A percentile compares a stretch with the other conserved stretches of the same genome.
These are phyloP conservation scores for Colletotrichum theobromicola DNA, from an alignment of 2,329 filamentous ascomycete species.

Conservation along the genomic window DNA sequence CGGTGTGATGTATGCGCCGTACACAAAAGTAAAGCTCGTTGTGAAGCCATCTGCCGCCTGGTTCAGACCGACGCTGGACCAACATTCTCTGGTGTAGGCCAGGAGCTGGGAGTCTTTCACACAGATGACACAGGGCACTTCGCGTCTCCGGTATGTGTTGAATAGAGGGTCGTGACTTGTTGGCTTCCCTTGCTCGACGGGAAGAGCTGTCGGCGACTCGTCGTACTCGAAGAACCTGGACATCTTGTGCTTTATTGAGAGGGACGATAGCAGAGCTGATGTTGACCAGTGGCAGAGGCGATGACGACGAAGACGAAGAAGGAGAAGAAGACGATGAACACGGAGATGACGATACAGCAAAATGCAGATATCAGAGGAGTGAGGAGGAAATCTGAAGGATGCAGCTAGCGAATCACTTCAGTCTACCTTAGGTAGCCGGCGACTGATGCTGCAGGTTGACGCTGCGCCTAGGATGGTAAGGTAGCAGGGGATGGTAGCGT, in stretches of 20 bases:
- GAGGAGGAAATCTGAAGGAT: no score
- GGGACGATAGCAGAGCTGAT: accelerated
- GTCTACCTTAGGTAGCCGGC: no score
- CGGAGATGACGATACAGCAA: no score
- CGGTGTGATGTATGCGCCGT: background rate
- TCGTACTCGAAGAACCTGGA: background rate
- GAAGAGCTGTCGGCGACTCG: background rate
- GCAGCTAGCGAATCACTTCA: no score
- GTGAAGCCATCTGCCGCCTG: accelerated
- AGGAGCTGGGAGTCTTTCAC: background rate
- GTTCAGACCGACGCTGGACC: background rate
- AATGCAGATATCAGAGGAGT: no score
- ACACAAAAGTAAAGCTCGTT: background rate
- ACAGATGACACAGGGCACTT: background rate
- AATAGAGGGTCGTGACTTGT: background rate
- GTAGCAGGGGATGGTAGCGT: no score
- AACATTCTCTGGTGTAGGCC: background rate
- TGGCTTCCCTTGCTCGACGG: background rate
- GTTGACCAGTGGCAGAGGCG: background rate
- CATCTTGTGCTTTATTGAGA: background rate
- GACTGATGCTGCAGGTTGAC: no score
- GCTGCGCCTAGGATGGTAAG: background rate
- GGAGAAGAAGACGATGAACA: background rate
- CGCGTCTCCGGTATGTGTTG: background rate
- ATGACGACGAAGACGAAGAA: background rate